phyloP scores from a whole-genome alignment of 768 basidiomycete genomes.

The Tricholoma matsutake region DNA sequence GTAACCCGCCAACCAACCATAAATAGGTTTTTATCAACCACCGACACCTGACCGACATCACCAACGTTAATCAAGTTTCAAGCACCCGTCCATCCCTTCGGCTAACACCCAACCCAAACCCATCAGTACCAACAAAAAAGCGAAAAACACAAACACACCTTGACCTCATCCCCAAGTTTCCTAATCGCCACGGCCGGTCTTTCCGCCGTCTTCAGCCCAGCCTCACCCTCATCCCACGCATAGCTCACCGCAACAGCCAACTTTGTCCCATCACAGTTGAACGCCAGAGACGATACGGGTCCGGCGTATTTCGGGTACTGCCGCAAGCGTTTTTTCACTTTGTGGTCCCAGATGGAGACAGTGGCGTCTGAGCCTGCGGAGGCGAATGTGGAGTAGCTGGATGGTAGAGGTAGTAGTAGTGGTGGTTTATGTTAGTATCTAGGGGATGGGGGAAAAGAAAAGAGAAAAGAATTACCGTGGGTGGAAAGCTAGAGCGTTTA shows the following conservation, averaged over 20 bases:
- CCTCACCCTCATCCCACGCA: slow-evolving; percentile 87
- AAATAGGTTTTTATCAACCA: no score
- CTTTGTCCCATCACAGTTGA: slow-evolving; percentile 79
- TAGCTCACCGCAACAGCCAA: slow-evolving; percentile 85
- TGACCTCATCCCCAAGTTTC: slow-evolving; percentile 74
- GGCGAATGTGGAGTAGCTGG: slow-evolving; percentile 89
- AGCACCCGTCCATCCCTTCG: slow-evolving; percentile 17
- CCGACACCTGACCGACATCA: no score
- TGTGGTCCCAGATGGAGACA: slow-evolving; percentile 97
- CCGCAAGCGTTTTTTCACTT: slow-evolving; percentile 90
- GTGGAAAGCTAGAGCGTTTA: slow-evolving; percentile 94
- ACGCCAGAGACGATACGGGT: slow-evolving; percentile 76
- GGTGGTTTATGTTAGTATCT: not conserved
- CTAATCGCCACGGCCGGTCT: slow-evolving; percentile 60
- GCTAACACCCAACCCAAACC: slow-evolving; percentile 4
- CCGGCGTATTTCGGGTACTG: slow-evolving; percentile 81
- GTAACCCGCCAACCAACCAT: no score
- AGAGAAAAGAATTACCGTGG: slow-evolving; percentile 53
- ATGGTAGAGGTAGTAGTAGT: not conserved
- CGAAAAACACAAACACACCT: slow-evolving; percentile 37
- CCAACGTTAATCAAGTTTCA: no score
- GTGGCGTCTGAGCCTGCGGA: slow-evolving; percentile 94
- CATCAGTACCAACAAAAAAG: not conserved
- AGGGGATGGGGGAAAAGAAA: not conserved
- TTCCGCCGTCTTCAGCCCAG: slow-evolving; percentile 61